Base-by-base conservation (phyloP, 306 rosid species). In the Macrotyloma uniflorum region DNA sequence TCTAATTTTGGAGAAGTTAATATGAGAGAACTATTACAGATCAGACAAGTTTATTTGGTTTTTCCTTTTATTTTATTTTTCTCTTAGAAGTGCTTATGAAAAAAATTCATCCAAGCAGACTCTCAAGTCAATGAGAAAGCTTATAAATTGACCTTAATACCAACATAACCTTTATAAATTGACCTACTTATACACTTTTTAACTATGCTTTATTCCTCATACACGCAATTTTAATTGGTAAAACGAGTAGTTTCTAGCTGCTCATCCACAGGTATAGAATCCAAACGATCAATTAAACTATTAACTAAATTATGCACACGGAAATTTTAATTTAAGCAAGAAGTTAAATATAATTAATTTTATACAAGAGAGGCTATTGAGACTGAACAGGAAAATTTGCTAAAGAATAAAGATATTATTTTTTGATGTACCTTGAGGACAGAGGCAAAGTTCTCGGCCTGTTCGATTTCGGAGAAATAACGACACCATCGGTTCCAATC, bases 401-500 rank as follows among this genome's bases (percentile, higher is more conserved):
- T 2, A 54, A 19, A 51, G 5, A 51, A 2, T 8, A 51, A n/a
- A 8, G 0, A 49, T 1, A n/a, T 6, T 1, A 49, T 9, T 8
- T 0, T 22, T 10, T 32, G 24, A 5, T 51, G 30, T 75, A 86
- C 99, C 98, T 87, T 96, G 54, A 96, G 97, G 78, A 96, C 86
- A 49, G 97, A 93, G 63, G 96, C 86, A 61, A 96, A 93, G 84
- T 82, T 93, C 75, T 96, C 99, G 32, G 99, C 93, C 61, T 91
- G 97, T 86, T 93, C 99, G 74, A 93, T 90, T 86, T 93, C 96
- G 28, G 92, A 86, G 85, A 96, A 96, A 87, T 96, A 91, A 77
- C 94, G 97, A 76, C 87, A 87, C 99, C 99, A 96, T 38, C 91
- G 89, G 53, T 80, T 88, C 99, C 99, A 96, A 76, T 93, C 97